phyloP scores from a whole-genome alignment of 2,329 filamentous ascomycete genomes.

The Purpureocillium lavendulum region DNA sequence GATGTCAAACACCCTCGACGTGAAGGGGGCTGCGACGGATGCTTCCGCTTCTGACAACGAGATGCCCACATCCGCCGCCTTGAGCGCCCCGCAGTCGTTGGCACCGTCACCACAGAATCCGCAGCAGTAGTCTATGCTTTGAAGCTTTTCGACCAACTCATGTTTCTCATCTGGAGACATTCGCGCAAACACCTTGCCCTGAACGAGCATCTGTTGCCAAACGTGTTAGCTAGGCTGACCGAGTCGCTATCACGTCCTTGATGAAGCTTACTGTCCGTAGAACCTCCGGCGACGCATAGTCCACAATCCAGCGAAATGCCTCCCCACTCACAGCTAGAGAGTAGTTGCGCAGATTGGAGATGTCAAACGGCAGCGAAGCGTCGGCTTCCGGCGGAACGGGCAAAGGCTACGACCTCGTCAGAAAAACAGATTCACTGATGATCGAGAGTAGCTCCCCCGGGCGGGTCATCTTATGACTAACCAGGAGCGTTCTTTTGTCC shows the following conservation, averaged over 20 bases:
- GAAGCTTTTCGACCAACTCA: slow-evolving; percentile 92
- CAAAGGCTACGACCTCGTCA: slow-evolving; percentile 45
- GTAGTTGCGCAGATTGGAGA: slow-evolving; percentile 75
- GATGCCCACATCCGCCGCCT: slow-evolving; percentile 95
- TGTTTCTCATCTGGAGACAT: slow-evolving; percentile 99
- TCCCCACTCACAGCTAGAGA: slow-evolving; percentile 86
- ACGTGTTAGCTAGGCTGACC: background rate
- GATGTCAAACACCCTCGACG: slow-evolving; percentile 91
- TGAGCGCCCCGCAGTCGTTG: slow-evolving; percentile 94
- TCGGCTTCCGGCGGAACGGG: slow-evolving; percentile 64
- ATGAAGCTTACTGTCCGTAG: slow-evolving; percentile 52
- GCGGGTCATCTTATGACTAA: slow-evolving; percentile 27
- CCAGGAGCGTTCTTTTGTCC: slow-evolving; percentile 68
- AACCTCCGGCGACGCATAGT: slow-evolving; percentile 76
- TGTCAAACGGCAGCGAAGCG: slow-evolving; percentile 76
- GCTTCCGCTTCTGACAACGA: slow-evolving; percentile 96
- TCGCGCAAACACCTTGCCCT: slow-evolving; percentile 87
- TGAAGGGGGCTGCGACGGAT: slow-evolving; percentile 96
- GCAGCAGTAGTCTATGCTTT: slow-evolving; percentile 89
- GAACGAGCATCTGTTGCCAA: slow-evolving; percentile 66
- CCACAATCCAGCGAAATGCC: slow-evolving; percentile 92
- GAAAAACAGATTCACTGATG: slow-evolving; percentile 1
- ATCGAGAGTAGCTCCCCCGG: too few species aligned
- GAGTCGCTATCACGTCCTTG: background rate
- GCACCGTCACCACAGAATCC: slow-evolving; percentile 97